Evolutionary conservation across 1,139 yeast genomes (phyloP), one percentile per base, ranked within the genome.

Genomic region (Groenewaldozyma auringiensis): DNA sequence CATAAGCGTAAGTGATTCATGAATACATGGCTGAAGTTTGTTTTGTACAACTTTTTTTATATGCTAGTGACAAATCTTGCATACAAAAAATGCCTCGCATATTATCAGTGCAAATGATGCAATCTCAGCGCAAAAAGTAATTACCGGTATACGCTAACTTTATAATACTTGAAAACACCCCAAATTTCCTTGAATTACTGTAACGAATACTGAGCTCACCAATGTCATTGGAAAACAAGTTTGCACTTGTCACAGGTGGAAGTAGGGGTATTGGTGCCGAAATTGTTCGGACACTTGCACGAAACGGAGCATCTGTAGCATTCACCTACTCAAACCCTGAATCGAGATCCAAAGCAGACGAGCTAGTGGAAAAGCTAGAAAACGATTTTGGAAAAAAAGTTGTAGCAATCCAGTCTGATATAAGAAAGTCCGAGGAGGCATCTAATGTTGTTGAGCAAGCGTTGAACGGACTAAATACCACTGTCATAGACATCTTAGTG

Each of bases 211-310:
- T n/a, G n/a, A n/a, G n/a, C n/a, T n/a, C n/a, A n/a, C n/a, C n/a
- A n/a, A 25, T 25, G 29, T 25, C 29, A 36, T 33, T 43, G n/a
- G 21, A 32, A 14, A 42, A 42, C 2, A 50, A 50, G 41, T 43
- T 45, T 13, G 56, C 55, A 14, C 47, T 40, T 57, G 60, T 51
- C 50, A 34, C 61, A 52, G 41, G 64, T 51, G 50, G 62, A 50
- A 47, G 58, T 47, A 35, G 62, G 50, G 45, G 56, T n/a, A 50
- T 64, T 60, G 66, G 59, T 53, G 47, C 48, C n/a, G 40, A 60
- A 58, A 40, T 64, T 53, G 50, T 56, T 53, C n/a, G 64, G 53
- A 51, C 54, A 60, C 45, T 64, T 53, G 43, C 52, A 21, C 8
- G 57, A 51, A 42, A 50, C 55, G 47, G 65, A 51, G 56, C 49